Evolutionary conservation across 768 basidiomycete species (phyloP), one percentile per base, ranked within the genome.

Genomic region (Boletus huronensis): DNA sequence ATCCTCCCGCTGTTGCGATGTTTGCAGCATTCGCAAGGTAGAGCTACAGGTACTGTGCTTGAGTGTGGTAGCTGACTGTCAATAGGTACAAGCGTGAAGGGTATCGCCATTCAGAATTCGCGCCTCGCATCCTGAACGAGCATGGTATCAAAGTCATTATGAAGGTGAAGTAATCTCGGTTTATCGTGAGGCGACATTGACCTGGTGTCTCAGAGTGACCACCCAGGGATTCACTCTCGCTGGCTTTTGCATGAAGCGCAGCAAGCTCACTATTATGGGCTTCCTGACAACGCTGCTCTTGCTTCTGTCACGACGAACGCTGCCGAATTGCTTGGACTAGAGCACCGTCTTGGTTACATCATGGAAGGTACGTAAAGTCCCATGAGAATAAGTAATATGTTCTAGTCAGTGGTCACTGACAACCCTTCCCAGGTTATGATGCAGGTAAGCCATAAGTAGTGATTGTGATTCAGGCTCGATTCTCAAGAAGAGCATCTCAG

Each of bases 241-340:
- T 85, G 87, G 70, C 77, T 96, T 10, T 65, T 92, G 21, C 88
- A 84, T 59, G 92, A 95, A 68, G 91, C 92, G 5, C 89, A 91
- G 62, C 88, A 90, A 69, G 89, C 87, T 0, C 82, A 87, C 64
- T 87, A 85, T 66, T 91, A 88, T 61, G 90, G 91, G 11, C 77
- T 95, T 6, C 82, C 87, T 31, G 76, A 76, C 7, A 82, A 85
- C 48, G 72, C 83, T 9, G 88, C 93, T 0, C 75, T 96, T 34
- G 77, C 85, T 3, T 82, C 90, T 25, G 85, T 95, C 10, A 95
- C 84, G 0, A 82, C 82, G 26, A 82, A 78, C 39, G 79, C 93
- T 29, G 93, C 93, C 0, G 75, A 80, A 32, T 75, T 82, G 5
- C 79, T 89, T 48, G 94, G 93, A 21, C 77, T 94, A 67, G 82